Evolutionary conservation across 2,329 filamentous ascomycete genomes (phyloP), one percentile per base, ranked within the genome.

Genomic region (Knoxdaviesia proteae): DNA sequence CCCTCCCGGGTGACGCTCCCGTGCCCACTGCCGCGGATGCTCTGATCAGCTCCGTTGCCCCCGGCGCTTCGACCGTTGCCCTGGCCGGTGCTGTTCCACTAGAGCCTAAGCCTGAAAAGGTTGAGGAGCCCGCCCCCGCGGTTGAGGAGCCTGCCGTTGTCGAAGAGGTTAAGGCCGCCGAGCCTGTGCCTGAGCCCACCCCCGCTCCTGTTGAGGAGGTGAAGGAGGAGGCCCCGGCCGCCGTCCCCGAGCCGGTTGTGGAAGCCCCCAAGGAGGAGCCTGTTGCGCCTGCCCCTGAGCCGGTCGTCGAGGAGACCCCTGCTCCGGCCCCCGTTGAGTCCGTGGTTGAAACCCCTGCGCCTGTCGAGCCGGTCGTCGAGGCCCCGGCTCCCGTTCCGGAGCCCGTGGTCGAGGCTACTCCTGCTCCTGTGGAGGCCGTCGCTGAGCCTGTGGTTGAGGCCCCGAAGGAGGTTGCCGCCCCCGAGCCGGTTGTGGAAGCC

Each of bases 11-110:
- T 49, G 52, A 63, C 38, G 61, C 65, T 6, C 72, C 79, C n/a
- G 80, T 84, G 55, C 79, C 81, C 7, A 77, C 76, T 49, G 77
- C 68, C 35, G 65, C 74, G 82, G 51, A 86, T 86, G 70, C 72
- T 70, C 45, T 38, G 30, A 42, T 38, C 44, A 36, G 39, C 39
- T 38, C 35, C 34, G 38, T 38, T 30, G 41, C 36, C 32, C 36
- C 41, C 5, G 36, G 34, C 11, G 34, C 41, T 9, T 42, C 41
- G 20, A 38, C 41, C 35, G 41, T 36, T 7, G 41, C 31, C 32
- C 41, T 42, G 36, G 40, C 40, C 20, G 45, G n/a, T 6, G 42
- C 40, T 38, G 45, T 38, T 32, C 42, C 45, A 20, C 31, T 44
- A 11, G 42, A 44, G 20, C 20, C 20, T 20, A 20, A 20, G 20